Evolutionary conservation across 208 protist species (phyloP), one percentile per base, ranked within the genome.

Genomic region (Leishmania guyanensis): DNA sequence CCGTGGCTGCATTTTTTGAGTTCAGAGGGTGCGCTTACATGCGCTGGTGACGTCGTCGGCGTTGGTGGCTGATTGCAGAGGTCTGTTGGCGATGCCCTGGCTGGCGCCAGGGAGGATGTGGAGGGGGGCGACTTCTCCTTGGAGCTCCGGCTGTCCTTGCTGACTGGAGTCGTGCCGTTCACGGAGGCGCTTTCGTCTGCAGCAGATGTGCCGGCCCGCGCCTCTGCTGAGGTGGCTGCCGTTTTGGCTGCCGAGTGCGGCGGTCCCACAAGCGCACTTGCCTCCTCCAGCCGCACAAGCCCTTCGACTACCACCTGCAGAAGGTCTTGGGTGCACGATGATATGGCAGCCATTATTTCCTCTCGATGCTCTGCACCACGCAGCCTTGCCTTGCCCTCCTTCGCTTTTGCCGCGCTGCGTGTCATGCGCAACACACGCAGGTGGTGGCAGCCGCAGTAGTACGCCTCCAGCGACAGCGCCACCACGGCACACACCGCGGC

Each of bases 251-350:
- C 78, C 33, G 77, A 81, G 75, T 76, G 79, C 54, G 76, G 64
- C 1, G 84, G 78, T 51, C 74, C 77, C 68, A 93, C 65, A 12
- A 87, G 79, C 1, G 84, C 64, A 80, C 81, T 91, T 58, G 93
- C 80, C 75, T 95, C 88, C 86, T 97, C 94, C 39, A 97, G 84
- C 10, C 86, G 85, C 80, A 95, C 75, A 1, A 97, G 78, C 5
- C 94, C 92, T 74, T 97, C 92, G 60, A 95, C 90, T 1, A 92
- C 88, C 5, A 95, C 88, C 81, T 94, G 91, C 74, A 95, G 84
- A 10, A 95, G 82, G 60, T 93, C 88, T 78, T 94, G 92, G 14
- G 85, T 79, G 54, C 84, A 79, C 50, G 86, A 84, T 74, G 70
- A 82, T 58, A 83, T 39, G 39, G 66, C 69, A 5, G 64, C 65